Evolutionary conservation across 208 protist species (phyloP), one percentile per base, ranked within the genome.

Genomic region (Tritrichomonas musculus): DNA sequence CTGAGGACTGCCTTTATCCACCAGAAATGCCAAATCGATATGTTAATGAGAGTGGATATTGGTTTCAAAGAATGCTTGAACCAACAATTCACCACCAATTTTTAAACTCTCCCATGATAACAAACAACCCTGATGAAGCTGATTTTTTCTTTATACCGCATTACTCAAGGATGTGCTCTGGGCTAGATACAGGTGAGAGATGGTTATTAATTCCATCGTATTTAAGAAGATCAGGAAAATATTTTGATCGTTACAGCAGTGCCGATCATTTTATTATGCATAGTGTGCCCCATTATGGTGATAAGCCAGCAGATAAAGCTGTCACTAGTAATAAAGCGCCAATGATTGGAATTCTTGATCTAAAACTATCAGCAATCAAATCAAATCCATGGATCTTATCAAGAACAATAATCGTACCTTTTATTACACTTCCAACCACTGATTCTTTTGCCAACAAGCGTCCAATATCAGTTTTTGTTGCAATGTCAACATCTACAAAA

Each of bases 21-120:
- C 41, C 69, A 13, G 69, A 75, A 44, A 44, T 44, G 11, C 69
- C 69, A 5, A 13, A 20, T 44, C 14, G 69, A 44, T 75, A 75
- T 75, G 33, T 75, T 44, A 75, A 27, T 17, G 69, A 75, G 44
- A 75, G 44, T 17, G 69, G 69, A 75, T 13, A 13, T 44, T 75
- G 69, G 69, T 75, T 75, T 44, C 69, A 75, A 44, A 75, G 69
- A 75, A 75, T 75, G 69, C n/a, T 75, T 44, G 69, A 75, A 75
- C 69, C 69, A 75, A 75, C 69, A 44, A 41, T 75, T 75, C 69
- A 75, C 41, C n/a, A 75, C 1, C 69, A 75, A 75, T 75, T 75
- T 44, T 36, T 75, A 11, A 14, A 27, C 33, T 75, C 69, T 36
- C 69, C 69, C 11, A 75, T 75, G 44, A 17, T 75, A 44, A 75